Evolutionary conservation across 805 yeast genomes (phyloP).

Genomic region (Lipomyces japonicus): DNA sequence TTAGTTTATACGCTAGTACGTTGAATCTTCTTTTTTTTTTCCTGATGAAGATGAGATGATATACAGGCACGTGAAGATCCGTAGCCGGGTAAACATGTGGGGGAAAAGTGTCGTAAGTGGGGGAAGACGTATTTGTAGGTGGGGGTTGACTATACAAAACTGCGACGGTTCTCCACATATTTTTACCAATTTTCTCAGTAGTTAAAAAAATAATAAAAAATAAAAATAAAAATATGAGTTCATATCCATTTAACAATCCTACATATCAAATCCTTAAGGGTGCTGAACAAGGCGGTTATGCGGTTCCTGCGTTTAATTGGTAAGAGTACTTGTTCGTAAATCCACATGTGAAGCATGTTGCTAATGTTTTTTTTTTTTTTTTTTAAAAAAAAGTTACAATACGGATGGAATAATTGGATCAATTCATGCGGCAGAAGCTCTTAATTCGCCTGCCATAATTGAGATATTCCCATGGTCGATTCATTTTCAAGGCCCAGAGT

Average conservation of each 20-base stretch:
- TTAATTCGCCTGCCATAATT: slow-evolving; percentile 37
- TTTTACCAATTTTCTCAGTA: no score
- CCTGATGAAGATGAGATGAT: no score
- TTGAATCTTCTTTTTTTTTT: no score
- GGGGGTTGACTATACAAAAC: no score
- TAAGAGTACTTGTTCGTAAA: neutral
- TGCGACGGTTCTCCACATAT: no score
- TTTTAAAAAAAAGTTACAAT: slow-evolving; percentile 28
- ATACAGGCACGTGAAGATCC: no score
- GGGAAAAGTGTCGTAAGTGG: no score
- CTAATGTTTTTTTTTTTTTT: neutral
- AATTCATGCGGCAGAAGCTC: slow-evolving; percentile 38
- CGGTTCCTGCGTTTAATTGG: slow-evolving; percentile 38
- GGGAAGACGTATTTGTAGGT: no score
- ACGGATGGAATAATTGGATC: slow-evolving; percentile 37
- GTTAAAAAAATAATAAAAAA: no score
- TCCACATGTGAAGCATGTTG: neutral
- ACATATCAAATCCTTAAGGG: slow-evolving; percentile 34
- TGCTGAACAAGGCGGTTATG: slow-evolving; percentile 36
- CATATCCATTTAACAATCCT: slow-evolving; percentile 28
- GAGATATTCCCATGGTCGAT: slow-evolving; percentile 41
- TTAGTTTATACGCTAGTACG: no score
- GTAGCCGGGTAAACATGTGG: no score
- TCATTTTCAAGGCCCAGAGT: slow-evolving; percentile 34
- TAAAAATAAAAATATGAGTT: no score